These are phyloP conservation scores for Aspergillus novoparasiticus DNA, from an alignment of 2,329 filamentous ascomycete genomes.

Conservation along the genomic window DNA sequence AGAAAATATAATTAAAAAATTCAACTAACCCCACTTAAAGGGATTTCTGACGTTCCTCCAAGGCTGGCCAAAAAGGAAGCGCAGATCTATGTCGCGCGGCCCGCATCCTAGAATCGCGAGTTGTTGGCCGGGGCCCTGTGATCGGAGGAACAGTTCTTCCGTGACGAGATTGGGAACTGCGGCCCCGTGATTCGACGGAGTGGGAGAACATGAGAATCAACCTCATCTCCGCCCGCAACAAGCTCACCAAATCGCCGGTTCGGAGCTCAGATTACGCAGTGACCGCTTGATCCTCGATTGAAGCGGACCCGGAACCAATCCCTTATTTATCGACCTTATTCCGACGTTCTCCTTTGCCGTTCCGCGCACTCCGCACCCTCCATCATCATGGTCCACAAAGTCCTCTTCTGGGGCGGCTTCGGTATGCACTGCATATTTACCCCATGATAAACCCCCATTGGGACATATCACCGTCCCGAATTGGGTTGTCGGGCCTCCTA, in stretches of 20 bases:
- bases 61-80: constrained; percentile 10
- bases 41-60: background rate
- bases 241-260: constrained; percentile 30
- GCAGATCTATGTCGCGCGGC: constrained; percentile 4
- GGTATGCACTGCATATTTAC: constrained; percentile 60
- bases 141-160: constrained; percentile 21
- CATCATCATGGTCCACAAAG: constrained; percentile 51
- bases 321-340: background rate
- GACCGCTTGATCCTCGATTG: background rate
- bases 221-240: constrained; percentile 27
- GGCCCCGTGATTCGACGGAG: constrained; percentile 37
- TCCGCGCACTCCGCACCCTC: constrained; percentile 23
- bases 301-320: background rate
- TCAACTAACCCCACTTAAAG: background rate
- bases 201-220: constrained; percentile 15
- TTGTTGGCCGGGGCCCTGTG: background rate
- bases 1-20: background rate
- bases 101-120: constrained; percentile 4
- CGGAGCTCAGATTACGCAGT: constrained; percentile 15
- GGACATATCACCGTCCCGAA: background rate
- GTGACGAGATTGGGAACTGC: constrained; percentile 36
- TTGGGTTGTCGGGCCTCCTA: background rate
- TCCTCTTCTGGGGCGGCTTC: constrained; percentile 69
- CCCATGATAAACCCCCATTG: background rate
- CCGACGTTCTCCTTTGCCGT: constrained; percentile 5